Base-by-base conservation (phyloP, 1,284 basidiomycete species). In the Microstroma glucosiphilum region DNA sequence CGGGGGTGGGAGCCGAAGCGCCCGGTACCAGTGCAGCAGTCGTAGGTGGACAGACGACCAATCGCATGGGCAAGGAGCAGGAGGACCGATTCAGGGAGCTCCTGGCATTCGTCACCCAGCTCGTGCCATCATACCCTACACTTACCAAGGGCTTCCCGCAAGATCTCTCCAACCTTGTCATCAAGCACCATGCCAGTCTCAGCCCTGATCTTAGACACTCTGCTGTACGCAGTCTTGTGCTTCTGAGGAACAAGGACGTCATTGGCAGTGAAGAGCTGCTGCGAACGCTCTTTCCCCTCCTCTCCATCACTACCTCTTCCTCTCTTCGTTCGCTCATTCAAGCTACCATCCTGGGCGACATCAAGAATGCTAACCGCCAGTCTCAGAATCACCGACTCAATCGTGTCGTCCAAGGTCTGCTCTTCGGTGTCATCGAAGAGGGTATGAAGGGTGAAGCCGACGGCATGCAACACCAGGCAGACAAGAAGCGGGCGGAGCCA, bases 381-480 rank as follows among this genome's bases (percentile, higher is more conserved):
- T 84, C 88, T 46, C 92, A 91, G 80, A 96, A 97, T 75, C 92
- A 96, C 82, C 92, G 93, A 74, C 86, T 98, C 37, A 99, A 99
- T 79, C 87, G 91, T 46, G 89, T 92, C 21, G 92, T 99, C 0
- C 96, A 99, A 80, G 89, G 92, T 9, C 89, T 98, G 83, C 84
- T 98, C 37, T 98, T 98, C 79, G 86, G 86, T 58, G 97, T 98
- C 90, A 88, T 98, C 7, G 92, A 97, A 80, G 86, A 87, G 41
- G 92, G 91, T 13, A 84, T 94, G 87, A 41, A 54, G 13, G 42
- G 26, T 3, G 40, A 41, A 1, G 46, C 58, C 13, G 41, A 46
- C n/a, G 57, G 60, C 12, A 59, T 41, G 17, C 15, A 41, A 25
- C 53, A 64, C 21, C 67, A 73, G 86, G 43, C 88, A 62, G 58